Base-by-base conservation (phyloP, 106 monocot species). In the Platanthera zijinensis region DNA sequence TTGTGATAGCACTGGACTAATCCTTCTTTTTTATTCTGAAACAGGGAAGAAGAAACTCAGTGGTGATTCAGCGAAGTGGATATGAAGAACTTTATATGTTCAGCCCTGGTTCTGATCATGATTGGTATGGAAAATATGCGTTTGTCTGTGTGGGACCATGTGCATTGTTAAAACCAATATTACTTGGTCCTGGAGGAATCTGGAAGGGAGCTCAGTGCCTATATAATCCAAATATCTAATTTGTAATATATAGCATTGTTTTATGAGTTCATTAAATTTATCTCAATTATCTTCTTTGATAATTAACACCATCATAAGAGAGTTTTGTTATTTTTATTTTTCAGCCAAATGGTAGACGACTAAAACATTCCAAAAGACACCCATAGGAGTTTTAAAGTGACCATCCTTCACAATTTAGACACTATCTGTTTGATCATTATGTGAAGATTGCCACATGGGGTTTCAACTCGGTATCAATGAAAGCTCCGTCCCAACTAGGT, bases 1-100 rank as follows among this genome's bases (percentile, higher is more conserved):
- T 39, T 53, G 53, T 53, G 14, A 10, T 2, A 53, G 14, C 14
- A 25, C 6, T 28, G 14, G 47, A 47, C 46, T 70, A 39, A 70
- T 70, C n/a, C 39, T 39, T 14, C 30, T 70, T 45, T 70, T 48
- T 39, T 39, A 46, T 70, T 11, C 70, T 70, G 70, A 46, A 50
- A 79, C 86, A 95, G 90, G 95, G 92, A 62, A 84, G 84, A 68
- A 75, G 89, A 70, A 89, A 89, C 74, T 89, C 86, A 2, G 72
- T 89, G 12, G 74, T 76, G 7, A 64, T 89, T 56, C 74, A 67
- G 56, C 84, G 84, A 47, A 81, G 73, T 15, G 92, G 92, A 56
- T 86, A 89, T 67, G 89, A 92, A 2, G 86, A 92, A 54, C 18
- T 92, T 8, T 89, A 92, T 22, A 7, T 89, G 7, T 78, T 79